Base-by-base conservation (phyloP, 257 asterid species). In the Solanum bulbocastanum region DNA sequence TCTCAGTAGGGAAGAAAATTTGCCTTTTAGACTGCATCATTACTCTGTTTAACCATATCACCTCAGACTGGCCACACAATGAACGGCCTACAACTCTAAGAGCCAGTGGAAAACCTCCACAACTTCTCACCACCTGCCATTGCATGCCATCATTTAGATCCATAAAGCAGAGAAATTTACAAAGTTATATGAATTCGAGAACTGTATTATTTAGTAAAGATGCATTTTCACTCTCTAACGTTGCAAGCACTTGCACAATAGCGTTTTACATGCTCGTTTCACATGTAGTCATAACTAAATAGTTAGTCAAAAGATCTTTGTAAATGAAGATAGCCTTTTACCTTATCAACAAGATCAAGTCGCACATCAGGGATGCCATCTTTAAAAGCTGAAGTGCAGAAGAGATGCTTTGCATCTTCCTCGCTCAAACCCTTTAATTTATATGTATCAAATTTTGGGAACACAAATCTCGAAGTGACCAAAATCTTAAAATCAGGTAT, bases 31-130 rank as follows among this genome's bases (percentile, higher is more conserved):
- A 84, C 87, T 35, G 86, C 56, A 52, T 71, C 56, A 83, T 66
- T 60, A 87, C 56, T 89, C 90, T 87, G 69, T 46, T 52, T 22
- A 15, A 30, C 93, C 93, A 91, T 6, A 4, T 74, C 18, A 18
- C 75, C 87, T 91, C 93, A 35, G 79, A 88, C 75, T 88, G 65
- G 74, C 88, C 73, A 82, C 68, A 46, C 32, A 91, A 88, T 42
- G 93, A 89, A 65, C 56, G 65, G 35, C 91, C 92, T 25, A 91
- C 88, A n/a, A 89, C 93, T 85, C 40, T 88, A 84, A 91, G 91
- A 60, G 93, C 93, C 85, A 91, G 62, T 5, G 93, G 93, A 46
- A 87, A 89, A 83, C 93, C 90, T 2, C 90, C 88, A 66, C 93
- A 91, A 18, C 87, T 60, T 84, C 74, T 89, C 72, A 89, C 89